Evolutionary conservation across 106 monocot species (phyloP).

Genomic region (Posidonia australis): DNA sequence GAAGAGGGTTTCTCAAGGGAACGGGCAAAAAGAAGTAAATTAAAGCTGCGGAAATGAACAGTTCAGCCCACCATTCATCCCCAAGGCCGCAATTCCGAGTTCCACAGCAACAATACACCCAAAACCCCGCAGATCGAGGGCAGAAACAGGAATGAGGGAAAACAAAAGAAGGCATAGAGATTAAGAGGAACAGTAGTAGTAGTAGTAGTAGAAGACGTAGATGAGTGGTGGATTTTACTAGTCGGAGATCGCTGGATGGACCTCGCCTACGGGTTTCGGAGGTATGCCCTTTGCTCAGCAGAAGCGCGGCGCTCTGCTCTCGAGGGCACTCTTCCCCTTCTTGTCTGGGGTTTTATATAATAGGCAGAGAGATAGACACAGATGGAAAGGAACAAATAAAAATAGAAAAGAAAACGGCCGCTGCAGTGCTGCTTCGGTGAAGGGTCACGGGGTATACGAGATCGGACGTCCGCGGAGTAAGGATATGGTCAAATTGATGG

Average conservation of each 20-base stretch:
- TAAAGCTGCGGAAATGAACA: not conserved
- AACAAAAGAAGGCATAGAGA: not conserved
- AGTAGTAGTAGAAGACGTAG: not conserved
- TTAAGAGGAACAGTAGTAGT: not conserved
- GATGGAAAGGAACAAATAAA: too few species aligned
- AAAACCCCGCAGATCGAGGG: not conserved
- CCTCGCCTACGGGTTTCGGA: not conserved
- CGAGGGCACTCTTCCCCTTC: too few species aligned
- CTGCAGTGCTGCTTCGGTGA: too few species aligned
- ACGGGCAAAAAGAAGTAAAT: not conserved
- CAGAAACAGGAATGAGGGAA: not conserved
- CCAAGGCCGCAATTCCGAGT: not conserved
- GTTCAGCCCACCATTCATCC: constrained; percentile 6
- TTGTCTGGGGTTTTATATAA: too few species aligned
- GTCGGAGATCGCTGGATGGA: not conserved
- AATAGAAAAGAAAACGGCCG: too few species aligned
- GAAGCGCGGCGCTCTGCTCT: too few species aligned
- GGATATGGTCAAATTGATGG: too few species aligned
- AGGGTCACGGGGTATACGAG: too few species aligned
- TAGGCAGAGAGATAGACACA: too few species aligned
- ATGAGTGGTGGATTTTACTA: too few species aligned
- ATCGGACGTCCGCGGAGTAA: too few species aligned
- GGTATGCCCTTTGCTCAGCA: not conserved
- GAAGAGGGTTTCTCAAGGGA: not conserved
- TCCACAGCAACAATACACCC: not conserved